Conservation (phyloP, 768 basidiomycete species). For the Strobilomyces dryophilus region DNA sequence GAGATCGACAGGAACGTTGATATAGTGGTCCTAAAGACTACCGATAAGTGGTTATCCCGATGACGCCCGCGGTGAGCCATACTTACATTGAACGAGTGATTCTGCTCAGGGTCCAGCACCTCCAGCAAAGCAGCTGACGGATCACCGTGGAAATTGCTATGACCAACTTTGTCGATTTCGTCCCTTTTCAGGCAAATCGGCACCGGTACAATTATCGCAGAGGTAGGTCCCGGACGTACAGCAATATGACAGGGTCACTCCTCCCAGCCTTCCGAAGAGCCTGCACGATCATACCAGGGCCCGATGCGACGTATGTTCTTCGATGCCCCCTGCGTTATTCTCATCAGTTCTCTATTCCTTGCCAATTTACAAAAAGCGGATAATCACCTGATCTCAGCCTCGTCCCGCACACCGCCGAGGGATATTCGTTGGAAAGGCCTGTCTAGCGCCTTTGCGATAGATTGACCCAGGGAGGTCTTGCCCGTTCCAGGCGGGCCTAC, state of each 20-base stretch:
- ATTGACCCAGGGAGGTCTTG: conserved; percentile 89
- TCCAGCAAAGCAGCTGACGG: conserved; percentile 88
- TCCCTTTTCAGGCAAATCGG: conserved; percentile 38
- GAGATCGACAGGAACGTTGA: conserved; percentile 85
- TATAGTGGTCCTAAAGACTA: conserved; percentile 72
- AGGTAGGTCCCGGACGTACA: conserved; percentile 39
- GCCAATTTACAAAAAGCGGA: conserved; percentile 3
- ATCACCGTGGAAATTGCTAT: conserved; percentile 87
- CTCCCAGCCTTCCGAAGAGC: conserved; percentile 82
- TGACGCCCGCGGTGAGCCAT: neutral
- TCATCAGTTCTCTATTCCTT: conserved; percentile 2
- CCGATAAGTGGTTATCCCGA: neutral
- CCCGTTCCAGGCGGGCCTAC: conserved; percentile 91
- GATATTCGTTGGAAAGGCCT: conserved; percentile 91
- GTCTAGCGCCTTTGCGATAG: conserved; percentile 76
- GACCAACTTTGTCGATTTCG: conserved; percentile 89
- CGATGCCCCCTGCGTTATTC: conserved; percentile 45
- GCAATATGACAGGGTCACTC: conserved; percentile 72
- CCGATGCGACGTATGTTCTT: conserved; percentile 89
- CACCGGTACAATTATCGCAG: neutral
- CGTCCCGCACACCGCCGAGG: conserved; percentile 89
- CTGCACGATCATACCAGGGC: conserved; percentile 82
- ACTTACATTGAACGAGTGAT: conserved; percentile 71
- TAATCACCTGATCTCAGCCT: conserved; percentile 65
- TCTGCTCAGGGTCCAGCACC: conserved; percentile 93